A percentile compares a stretch with the other conserved stretches of the same genome.
Evolutionary conservation across 1,284 basidiomycete genomes (phyloP).

Genomic region (Apiotrichum domesticum): DNA sequence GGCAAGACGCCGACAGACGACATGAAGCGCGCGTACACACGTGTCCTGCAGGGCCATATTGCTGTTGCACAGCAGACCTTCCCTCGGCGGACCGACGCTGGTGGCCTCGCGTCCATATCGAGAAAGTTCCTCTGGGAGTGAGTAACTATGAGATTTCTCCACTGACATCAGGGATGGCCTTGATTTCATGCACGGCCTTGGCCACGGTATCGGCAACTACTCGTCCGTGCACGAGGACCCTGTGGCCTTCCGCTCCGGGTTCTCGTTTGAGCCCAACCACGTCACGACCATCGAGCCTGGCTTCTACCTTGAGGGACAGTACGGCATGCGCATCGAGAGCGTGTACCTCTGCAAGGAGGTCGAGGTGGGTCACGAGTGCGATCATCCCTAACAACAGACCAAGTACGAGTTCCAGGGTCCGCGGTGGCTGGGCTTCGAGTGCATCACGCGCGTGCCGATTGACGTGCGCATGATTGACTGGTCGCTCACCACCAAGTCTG

Average conservation of each 20-base stretch:
- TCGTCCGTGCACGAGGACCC: slow-evolving; percentile 43
- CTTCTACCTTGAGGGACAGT: slow-evolving; percentile 67
- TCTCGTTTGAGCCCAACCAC: slow-evolving; percentile 70
- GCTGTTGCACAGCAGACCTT: slow-evolving; percentile 84
- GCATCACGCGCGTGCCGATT: slow-evolving; percentile 86
- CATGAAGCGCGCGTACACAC: slow-evolving; percentile 77
- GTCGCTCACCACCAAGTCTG: slow-evolving; percentile 71
- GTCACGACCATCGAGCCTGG: slow-evolving; percentile 69
- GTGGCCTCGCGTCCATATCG: slow-evolving; percentile 75
- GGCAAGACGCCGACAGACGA: slow-evolving; percentile 73
- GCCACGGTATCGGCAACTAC: slow-evolving; percentile 42
- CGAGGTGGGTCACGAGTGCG: slow-evolving; percentile 51
- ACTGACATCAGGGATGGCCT: slow-evolving; percentile 58
- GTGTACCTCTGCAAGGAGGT: slow-evolving; percentile 65
- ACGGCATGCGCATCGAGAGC: slow-evolving; percentile 86
- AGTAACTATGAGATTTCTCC: slow-evolving; percentile 4
- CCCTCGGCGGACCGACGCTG: slow-evolving; percentile 77
- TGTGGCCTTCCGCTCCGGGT: slow-evolving; percentile 31
- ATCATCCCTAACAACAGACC: slow-evolving; percentile 11
- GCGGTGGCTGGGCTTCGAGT: slow-evolving; percentile 78
- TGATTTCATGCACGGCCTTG: slow-evolving; percentile 56
- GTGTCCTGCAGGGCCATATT: slow-evolving; percentile 94
- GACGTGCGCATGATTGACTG: slow-evolving; percentile 85
- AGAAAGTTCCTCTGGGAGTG: slow-evolving; percentile 73
- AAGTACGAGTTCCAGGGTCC: slow-evolving; percentile 59